phyloP scores from a whole-genome alignment of 2,329 filamentous ascomycete species.

The Penicillium expansum region DNA sequence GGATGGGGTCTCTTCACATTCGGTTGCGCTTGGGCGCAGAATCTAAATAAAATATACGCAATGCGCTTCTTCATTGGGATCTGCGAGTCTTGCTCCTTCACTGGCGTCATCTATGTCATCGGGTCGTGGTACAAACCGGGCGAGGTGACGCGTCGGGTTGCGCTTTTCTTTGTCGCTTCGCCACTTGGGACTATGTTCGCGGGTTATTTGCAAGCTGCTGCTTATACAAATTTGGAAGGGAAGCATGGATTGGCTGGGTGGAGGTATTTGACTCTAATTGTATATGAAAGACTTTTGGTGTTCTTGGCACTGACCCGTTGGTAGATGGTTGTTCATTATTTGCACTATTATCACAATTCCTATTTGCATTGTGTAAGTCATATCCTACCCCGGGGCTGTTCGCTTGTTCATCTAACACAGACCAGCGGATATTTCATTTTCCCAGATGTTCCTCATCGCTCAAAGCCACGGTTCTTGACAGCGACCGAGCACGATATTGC shows the following conservation, averaged over 20 bases:
- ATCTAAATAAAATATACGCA: not conserved
- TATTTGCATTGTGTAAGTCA: slow-evolving; percentile 14
- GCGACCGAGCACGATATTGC: slow-evolving; percentile 16
- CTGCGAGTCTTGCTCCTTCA: slow-evolving; percentile 29
- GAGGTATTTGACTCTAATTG: not conserved
- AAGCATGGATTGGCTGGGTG: slow-evolving; percentile 7
- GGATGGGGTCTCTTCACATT: slow-evolving; percentile 27
- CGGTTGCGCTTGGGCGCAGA: slow-evolving; percentile 21
- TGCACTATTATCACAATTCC: slow-evolving; percentile 26
- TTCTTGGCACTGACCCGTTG: not conserved
- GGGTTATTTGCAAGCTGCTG: slow-evolving; percentile 17
- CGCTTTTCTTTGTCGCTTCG: slow-evolving; percentile 18
- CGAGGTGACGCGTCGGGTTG: slow-evolving; percentile 15
- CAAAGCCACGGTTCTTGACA: slow-evolving; percentile 13
- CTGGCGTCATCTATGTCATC: slow-evolving; percentile 27
- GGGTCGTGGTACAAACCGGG: slow-evolving; percentile 16
- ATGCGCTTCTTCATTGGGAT: slow-evolving; percentile 1
- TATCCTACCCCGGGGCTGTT: not conserved
- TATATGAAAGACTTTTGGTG: not conserved
- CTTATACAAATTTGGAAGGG: slow-evolving; percentile 18
- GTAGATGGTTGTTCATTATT: slow-evolving; percentile 32
- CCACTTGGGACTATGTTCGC: slow-evolving; percentile 19
- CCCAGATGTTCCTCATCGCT: slow-evolving; percentile 32
- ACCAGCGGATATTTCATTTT: slow-evolving; percentile 26
- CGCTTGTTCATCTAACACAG: not conserved